phyloP scores from a whole-genome alignment of 495 filamentous ascomycete species.

The Aspergillus ostianus region DNA sequence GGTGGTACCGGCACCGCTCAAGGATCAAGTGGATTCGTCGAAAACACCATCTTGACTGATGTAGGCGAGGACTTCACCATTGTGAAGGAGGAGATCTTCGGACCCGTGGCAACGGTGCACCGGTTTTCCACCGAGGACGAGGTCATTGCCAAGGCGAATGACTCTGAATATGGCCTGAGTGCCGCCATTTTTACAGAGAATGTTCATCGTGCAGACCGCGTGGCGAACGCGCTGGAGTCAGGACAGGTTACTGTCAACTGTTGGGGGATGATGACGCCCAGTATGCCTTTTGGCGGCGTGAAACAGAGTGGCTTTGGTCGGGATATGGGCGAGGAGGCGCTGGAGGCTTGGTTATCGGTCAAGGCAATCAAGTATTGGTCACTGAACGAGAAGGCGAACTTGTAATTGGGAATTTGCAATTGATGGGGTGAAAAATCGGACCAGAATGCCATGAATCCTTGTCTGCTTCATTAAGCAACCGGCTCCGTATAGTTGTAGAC shows the following conservation, averaged over 20 bases:
- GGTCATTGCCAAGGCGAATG: constrained; percentile 76
- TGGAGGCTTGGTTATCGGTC: constrained; percentile 27
- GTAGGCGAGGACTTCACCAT: constrained; percentile 36
- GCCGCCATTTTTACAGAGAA: constrained; percentile 80
- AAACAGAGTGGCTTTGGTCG: constrained; percentile 56
- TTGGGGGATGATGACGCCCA: constrained; percentile 29
- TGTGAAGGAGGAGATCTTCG: constrained; percentile 53
- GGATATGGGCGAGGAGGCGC: constrained; percentile 38
- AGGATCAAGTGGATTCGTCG: constrained; percentile 42
- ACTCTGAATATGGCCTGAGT: constrained; percentile 81
- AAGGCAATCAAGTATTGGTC: constrained; percentile 18
- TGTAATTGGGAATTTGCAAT: not conserved
- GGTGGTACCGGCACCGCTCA: constrained; percentile 56
- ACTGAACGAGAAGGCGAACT: not conserved
- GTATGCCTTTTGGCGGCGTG: constrained; percentile 51
- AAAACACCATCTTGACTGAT: constrained; percentile 48
- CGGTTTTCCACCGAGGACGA: constrained; percentile 79
- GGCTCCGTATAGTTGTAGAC: too few species aligned
- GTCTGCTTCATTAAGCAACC: too few species aligned
- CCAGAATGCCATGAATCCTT: too few species aligned
- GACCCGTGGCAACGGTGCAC: constrained; percentile 35
- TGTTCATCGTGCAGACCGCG: constrained; percentile 70
- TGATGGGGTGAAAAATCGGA: too few species aligned
- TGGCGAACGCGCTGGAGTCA: constrained; percentile 75
- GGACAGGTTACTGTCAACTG: constrained; percentile 45